Conservation (phyloP, 176 grass and related monocot species). For the Elaeis guineensis region DNA sequence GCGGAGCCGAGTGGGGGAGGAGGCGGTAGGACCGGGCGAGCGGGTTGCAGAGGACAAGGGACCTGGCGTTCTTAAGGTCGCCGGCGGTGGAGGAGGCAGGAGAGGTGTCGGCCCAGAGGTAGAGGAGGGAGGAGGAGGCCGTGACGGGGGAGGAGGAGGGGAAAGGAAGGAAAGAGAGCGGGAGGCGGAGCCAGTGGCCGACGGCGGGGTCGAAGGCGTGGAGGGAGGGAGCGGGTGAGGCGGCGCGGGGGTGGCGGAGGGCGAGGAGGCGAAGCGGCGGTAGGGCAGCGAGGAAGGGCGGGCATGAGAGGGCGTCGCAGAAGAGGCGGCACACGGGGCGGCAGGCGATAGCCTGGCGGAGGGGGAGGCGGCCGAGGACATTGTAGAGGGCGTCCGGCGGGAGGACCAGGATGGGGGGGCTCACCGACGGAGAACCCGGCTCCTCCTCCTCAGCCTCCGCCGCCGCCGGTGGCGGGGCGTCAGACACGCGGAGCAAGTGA, state of each 20-base stretch:
- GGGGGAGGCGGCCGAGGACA: slow-evolving; percentile 67
- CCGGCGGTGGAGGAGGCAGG: neutral
- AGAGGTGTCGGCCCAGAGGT: slow-evolving; percentile 71
- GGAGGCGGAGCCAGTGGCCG: slow-evolving; percentile 75
- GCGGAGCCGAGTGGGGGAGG: slow-evolving; percentile 90
- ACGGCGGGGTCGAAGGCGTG: slow-evolving; percentile 73
- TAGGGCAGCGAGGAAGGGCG: slow-evolving; percentile 22
- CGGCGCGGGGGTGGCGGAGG: slow-evolving; percentile 66
- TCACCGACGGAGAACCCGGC: neutral
- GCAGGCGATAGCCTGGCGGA: slow-evolving; percentile 66
- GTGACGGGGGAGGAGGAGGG: slow-evolving; percentile 79
- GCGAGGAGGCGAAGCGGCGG: slow-evolving; percentile 54
- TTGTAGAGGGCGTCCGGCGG: slow-evolving; percentile 76
- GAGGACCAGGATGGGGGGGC: slow-evolving; percentile 59
- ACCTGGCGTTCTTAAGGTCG: slow-evolving; percentile 43
- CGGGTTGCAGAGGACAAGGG: slow-evolving; percentile 91
- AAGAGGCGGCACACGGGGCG: slow-evolving; percentile 63
- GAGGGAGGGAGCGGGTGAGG: slow-evolving; percentile 22
- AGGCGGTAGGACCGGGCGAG: slow-evolving; percentile 60
- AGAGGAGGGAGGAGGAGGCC: slow-evolving; percentile 79
- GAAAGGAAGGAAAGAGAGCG: slow-evolving; percentile 80
- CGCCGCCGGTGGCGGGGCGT: no score
- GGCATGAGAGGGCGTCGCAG: slow-evolving; percentile 34
- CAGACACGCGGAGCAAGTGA: no score
- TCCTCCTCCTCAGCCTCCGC: no score